Evolutionary conservation across 352 stramenopile genomes (phyloP).

Genomic region (Phytophthora cryptogea): DNA sequence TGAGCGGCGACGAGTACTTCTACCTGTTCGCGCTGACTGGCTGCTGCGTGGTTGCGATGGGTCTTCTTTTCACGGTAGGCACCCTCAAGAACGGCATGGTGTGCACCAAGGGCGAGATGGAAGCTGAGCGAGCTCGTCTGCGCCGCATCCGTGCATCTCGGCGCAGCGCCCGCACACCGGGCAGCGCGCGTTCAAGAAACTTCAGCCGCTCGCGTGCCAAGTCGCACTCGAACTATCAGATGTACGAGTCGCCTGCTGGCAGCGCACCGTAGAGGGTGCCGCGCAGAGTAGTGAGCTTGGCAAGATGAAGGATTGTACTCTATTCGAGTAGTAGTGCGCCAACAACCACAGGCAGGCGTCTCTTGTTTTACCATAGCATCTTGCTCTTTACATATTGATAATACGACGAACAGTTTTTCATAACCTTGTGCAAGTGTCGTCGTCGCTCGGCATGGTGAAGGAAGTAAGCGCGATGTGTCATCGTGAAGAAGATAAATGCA

Average conservation of each 20-base stretch:
- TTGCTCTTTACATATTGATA: conserved; percentile 35
- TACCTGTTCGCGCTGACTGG: conserved; percentile 62
- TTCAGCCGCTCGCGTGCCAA: conserved; percentile 67
- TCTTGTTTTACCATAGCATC: conserved; percentile 31
- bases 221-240: conserved; percentile 74
- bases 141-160: conserved; percentile 55
- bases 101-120: conserved; percentile 66
- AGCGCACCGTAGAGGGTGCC: conserved; percentile 44
- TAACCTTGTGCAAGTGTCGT: conserved; percentile 7
- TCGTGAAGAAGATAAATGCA: conserved; percentile 1
- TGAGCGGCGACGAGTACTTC: conserved; percentile 48
- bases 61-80: conserved; percentile 56
- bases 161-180: conserved; percentile 59
- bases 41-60: conserved; percentile 45
- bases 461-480: background rate
- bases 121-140: conserved; percentile 52
- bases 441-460: conserved; percentile 7
- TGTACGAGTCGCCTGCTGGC: conserved; percentile 63
- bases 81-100: conserved; percentile 74
- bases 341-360: conserved; percentile 1
- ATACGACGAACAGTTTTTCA: conserved; percentile 28
- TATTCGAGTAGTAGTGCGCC: conserved; percentile 24
- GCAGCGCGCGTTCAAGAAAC: conserved; percentile 62
- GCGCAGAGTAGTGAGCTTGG: conserved; percentile 11
- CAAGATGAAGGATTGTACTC: conserved; percentile 29